phyloP scores from a whole-genome alignment of 257 asterid genomes.

The Solanum raphanifolium region DNA sequence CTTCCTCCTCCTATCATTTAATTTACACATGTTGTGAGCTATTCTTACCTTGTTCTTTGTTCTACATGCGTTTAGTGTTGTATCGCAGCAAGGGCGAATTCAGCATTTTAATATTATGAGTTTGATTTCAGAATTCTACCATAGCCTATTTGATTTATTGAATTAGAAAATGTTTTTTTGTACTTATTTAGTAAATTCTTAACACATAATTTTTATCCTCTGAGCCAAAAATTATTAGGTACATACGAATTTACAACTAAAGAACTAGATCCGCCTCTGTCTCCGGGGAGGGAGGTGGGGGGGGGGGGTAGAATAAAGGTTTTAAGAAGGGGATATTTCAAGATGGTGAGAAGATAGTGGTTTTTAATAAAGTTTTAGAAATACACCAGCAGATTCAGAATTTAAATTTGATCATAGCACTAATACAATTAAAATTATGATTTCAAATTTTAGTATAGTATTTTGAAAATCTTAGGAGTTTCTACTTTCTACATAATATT shows the following conservation, averaged over 20 bases:
- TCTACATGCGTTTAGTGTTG: not conserved
- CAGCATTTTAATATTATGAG: accelerated
- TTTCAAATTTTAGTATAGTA: not conserved
- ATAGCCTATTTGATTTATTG: not conserved
- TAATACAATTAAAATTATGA: not conserved
- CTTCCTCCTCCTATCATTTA: not conserved
- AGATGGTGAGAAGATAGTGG: not conserved
- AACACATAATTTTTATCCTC: not conserved
- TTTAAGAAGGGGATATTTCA: not conserved
- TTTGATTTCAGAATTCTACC: not conserved
- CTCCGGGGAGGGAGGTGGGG: accelerated
- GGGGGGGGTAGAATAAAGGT: too few species aligned
- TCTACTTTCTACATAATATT: not conserved
- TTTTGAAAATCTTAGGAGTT: not conserved
- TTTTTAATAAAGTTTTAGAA: slow-evolving; percentile 14
- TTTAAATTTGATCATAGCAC: not conserved
- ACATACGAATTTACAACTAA: too few species aligned
- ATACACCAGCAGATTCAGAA: not conserved
- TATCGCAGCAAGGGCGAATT: not conserved
- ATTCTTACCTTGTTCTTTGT: not conserved
- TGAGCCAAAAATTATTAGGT: not conserved
- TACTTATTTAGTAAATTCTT: not conserved
- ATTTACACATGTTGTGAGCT: not conserved
- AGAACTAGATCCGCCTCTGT: too few species aligned
- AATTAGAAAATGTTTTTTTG: not conserved